phyloP scores from a whole-genome alignment of 495 filamentous ascomycete species.

The Penicillium turbatum region DNA sequence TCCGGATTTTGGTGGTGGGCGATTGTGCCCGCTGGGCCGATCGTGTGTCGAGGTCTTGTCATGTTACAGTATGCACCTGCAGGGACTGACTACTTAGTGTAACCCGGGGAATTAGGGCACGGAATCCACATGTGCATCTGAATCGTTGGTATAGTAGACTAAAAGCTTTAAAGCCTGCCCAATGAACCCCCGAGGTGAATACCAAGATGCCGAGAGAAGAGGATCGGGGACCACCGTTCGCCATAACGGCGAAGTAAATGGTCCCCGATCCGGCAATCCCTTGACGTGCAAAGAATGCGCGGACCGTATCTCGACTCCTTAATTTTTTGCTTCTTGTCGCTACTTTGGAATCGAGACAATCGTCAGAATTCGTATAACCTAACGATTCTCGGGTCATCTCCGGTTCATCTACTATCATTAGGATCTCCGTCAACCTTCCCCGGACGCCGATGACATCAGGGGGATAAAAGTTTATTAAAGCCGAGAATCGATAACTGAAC shows the following conservation, averaged over 20 bases:
- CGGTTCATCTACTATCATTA: not conserved
- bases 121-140: not conserved
- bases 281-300: constrained; percentile 1
- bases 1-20: not conserved
- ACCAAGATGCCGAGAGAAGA: constrained; percentile 1
- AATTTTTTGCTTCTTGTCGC: not conserved
- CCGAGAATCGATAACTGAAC: constrained; percentile 1
- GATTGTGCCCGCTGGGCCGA: not conserved
- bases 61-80: not conserved
- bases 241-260: constrained; percentile 3
- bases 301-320: constrained; percentile 3
- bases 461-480: constrained; percentile 14
- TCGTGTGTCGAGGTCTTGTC: not conserved
- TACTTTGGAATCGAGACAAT: too few species aligned
- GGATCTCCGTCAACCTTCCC: not conserved
- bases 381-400: too few species aligned
- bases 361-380: too few species aligned
- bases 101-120: not conserved
- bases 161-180: not conserved
- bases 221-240: constrained; percentile 14
- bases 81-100: not conserved
- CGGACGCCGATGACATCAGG: constrained; percentile 6
- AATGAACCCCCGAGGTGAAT: not conserved
- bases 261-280: constrained; percentile 20
- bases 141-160: not conserved